A percentile compares a stretch with the other conserved stretches of the same genome.
Conservation (phyloP, 345 rosid genomes). For the Kernera saxatilis region DNA sequence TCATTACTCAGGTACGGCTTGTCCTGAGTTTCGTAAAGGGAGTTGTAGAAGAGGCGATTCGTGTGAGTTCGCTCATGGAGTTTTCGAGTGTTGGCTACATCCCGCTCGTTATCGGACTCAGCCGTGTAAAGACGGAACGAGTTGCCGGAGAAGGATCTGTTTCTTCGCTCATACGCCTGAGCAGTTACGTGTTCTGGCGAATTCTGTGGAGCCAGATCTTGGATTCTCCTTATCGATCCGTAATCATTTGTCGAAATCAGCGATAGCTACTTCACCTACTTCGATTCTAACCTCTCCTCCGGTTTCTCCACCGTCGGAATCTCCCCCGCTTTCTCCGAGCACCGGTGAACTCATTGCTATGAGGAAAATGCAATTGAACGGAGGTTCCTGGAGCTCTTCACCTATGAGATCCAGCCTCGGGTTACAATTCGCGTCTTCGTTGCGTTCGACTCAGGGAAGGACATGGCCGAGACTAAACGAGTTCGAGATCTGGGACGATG, state of each 20-base stretch:
- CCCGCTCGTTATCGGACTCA: slow-evolving; percentile 79
- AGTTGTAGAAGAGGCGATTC: slow-evolving; percentile 49
- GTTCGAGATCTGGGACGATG: slow-evolving; percentile 37
- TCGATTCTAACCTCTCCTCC: slow-evolving; percentile 45
- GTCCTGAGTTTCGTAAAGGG: slow-evolving; percentile 67
- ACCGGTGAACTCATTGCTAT: slow-evolving; percentile 33
- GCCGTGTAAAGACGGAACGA: slow-evolving; percentile 74
- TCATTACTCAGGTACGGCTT: slow-evolving; percentile 52
- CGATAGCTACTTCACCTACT: slow-evolving; percentile 39
- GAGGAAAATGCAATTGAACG: slow-evolving; percentile 38
- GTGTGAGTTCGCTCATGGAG: slow-evolving; percentile 65
- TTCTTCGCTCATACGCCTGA: slow-evolving; percentile 85
- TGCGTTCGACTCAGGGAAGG: slow-evolving; percentile 23
- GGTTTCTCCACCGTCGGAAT: slow-evolving; percentile 41
- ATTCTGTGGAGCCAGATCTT: slow-evolving; percentile 33
- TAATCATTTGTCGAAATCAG: slow-evolving; percentile 15
- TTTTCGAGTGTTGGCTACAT: slow-evolving; percentile 91
- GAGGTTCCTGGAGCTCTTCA: slow-evolving; percentile 35
- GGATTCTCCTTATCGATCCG: slow-evolving; percentile 37
- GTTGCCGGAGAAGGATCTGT: slow-evolving; percentile 64
- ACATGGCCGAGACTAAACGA: slow-evolving; percentile 16
- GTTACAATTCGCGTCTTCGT: slow-evolving; percentile 34
- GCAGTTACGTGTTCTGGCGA: slow-evolving; percentile 52
- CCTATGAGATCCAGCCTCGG: slow-evolving; percentile 32
- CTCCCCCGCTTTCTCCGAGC: slow-evolving; percentile 54